Conservation (phyloP, 495 filamentous ascomycete genomes). For the Parachaetomium inaequale region DNA sequence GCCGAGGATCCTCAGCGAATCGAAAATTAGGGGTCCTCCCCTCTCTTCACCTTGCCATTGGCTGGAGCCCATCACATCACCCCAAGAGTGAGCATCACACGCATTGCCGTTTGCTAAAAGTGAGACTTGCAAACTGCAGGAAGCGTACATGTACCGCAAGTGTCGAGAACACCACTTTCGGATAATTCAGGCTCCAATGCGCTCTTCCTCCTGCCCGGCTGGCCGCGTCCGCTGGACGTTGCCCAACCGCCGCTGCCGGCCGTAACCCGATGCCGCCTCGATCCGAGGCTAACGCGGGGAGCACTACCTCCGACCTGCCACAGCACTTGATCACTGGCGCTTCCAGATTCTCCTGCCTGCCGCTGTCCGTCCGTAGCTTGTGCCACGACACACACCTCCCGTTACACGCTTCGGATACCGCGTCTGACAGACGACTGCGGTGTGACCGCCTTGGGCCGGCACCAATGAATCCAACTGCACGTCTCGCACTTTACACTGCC, state of each 20-base stretch:
- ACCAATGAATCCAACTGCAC: neutral
- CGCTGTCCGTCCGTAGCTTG: neutral
- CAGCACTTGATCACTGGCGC: neutral
- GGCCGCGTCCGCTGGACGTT: neutral
- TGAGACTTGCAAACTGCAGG: neutral
- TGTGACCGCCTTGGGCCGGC: neutral
- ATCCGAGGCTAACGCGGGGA: neutral
- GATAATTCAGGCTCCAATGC: neutral
- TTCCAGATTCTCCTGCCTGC: neutral
- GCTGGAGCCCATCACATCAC: neutral
- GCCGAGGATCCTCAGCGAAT: neutral
- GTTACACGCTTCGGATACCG: neutral
- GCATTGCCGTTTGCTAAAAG: neutral
- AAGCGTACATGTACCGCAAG: neutral
- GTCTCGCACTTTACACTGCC: neutral
- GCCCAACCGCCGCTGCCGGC: constrained; percentile 8
- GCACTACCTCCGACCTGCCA: neutral
- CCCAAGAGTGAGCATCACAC: neutral
- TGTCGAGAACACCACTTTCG: neutral
- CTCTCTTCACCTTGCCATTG: neutral
- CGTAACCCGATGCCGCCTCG: constrained; percentile 1
- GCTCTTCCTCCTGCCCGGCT: neutral
- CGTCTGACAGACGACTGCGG: neutral
- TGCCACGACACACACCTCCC: neutral
- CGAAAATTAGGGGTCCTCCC: neutral